A percentile compares a stretch with the other conserved stretches of the same genome.
Evolutionary conservation across 495 filamentous ascomycete species (phyloP).

Genomic region (Penicillium herquei): DNA sequence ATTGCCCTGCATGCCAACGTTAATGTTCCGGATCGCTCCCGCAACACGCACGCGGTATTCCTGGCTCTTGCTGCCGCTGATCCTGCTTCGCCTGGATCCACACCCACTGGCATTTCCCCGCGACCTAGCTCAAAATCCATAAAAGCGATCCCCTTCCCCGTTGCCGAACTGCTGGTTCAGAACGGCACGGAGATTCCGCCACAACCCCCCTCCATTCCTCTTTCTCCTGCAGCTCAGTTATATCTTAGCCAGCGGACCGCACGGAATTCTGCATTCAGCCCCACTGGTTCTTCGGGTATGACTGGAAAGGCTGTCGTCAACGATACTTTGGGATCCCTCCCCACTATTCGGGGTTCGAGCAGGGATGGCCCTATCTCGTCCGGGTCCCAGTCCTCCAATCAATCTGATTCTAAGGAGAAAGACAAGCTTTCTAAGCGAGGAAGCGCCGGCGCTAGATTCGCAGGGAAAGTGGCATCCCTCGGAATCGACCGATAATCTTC

Average conservation of each 20-base stretch:
- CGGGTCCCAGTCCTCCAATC: slow-evolving; percentile 26
- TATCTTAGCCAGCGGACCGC: slow-evolving; percentile 83
- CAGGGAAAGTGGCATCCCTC: slow-evolving; percentile 48
- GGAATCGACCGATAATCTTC: slow-evolving; percentile 41
- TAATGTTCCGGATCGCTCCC: slow-evolving; percentile 81
- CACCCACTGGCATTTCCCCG: slow-evolving; percentile 38
- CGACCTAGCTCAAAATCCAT: slow-evolving; percentile 38
- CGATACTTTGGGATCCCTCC: slow-evolving; percentile 47
- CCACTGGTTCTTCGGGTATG: slow-evolving; percentile 14
- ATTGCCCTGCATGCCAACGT: slow-evolving; percentile 85
- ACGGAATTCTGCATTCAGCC: slow-evolving; percentile 26
- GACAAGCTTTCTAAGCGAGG: slow-evolving; percentile 53
- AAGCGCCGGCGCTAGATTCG: slow-evolving; percentile 49
- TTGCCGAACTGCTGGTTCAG: slow-evolving; percentile 90
- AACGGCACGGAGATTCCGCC: slow-evolving; percentile 88
- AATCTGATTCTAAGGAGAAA: slow-evolving; percentile 40
- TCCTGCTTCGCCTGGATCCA: slow-evolving; percentile 67
- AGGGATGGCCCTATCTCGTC: slow-evolving; percentile 24
- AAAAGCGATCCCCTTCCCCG: slow-evolving; percentile 64
- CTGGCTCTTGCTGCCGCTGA: slow-evolving; percentile 94
- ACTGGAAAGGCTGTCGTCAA: slow-evolving; percentile 23
- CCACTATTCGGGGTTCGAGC: slow-evolving; percentile 38
- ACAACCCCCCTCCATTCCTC: slow-evolving; percentile 68
- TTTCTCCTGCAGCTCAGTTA: slow-evolving; percentile 70
- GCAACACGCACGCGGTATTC: slow-evolving; percentile 83